Conservation (phyloP, 2,329 filamentous ascomycete genomes). For the Colletotrichum karsti region DNA sequence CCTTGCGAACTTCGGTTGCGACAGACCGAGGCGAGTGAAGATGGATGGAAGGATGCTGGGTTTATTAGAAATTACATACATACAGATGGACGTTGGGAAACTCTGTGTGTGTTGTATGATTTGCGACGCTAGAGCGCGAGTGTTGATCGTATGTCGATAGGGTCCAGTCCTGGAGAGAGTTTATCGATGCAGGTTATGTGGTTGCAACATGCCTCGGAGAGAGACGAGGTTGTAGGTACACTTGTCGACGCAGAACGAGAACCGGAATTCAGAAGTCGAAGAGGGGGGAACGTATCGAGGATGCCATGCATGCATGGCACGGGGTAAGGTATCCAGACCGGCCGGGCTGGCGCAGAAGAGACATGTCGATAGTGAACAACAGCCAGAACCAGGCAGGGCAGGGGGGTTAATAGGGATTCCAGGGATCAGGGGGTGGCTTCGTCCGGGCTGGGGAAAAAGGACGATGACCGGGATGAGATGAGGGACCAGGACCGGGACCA, state of each 20-base stretch:
- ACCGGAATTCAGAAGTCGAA: no score
- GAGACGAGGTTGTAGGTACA: no score
- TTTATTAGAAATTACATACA: no score
- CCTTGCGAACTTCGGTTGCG: slow-evolving; percentile 18
- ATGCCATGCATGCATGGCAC: neutral
- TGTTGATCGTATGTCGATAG: neutral
- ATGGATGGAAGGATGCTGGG: neutral
- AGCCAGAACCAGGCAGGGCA: neutral
- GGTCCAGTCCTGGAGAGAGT: neutral
- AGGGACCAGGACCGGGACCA: neutral
- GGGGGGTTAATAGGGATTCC: neutral
- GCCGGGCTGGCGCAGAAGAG: neutral
- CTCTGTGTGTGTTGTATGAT: neutral
- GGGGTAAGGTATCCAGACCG: slow-evolving; percentile 10
- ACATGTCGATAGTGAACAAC: neutral
- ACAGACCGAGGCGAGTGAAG: slow-evolving; percentile 7
- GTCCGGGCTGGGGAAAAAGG: slow-evolving; percentile 17
- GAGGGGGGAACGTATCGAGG: slow-evolving; percentile 1
- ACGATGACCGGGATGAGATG: neutral
- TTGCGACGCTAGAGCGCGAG: neutral
- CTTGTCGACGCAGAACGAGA: no score
- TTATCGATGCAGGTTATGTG: neutral
- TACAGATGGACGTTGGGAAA: no score
- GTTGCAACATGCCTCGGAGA: neutral
- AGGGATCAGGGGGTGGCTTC: slow-evolving; percentile 8